Evolutionary conservation across 2,329 filamentous ascomycete genomes (phyloP).

Genomic region (Xylaria sp.): DNA sequence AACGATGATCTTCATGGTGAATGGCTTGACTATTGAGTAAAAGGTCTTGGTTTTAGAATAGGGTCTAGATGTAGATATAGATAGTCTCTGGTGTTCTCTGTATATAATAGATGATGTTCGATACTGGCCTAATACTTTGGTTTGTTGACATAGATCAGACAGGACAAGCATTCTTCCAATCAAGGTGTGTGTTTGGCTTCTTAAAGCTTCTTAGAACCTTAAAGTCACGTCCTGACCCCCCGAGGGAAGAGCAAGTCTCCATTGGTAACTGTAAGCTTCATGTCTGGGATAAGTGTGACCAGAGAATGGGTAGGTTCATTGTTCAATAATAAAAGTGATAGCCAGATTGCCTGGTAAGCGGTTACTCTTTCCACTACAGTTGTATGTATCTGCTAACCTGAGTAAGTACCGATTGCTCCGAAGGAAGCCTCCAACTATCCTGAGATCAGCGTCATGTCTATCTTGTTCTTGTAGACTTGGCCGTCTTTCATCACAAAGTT

Average conservation of each 20-base stretch:
- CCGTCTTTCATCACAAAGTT: conserved; percentile 69
- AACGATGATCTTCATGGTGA: conserved; percentile 65
- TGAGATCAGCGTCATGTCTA: neutral
- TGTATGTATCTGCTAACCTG: neutral
- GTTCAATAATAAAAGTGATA: neutral
- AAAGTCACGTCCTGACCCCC: neutral
- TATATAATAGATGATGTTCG: neutral
- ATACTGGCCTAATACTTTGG: neutral
- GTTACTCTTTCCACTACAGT: neutral
- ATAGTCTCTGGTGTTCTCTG: neutral
- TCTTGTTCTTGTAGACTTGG: conserved; percentile 57
- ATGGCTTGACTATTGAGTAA: neutral
- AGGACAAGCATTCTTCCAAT: neutral
- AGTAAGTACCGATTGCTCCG: neutral
- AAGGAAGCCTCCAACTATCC: neutral
- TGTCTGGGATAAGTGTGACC: neutral
- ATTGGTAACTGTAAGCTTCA: neutral
- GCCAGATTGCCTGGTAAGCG: neutral
- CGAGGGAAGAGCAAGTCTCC: neutral
- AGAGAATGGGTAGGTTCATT: neutral
- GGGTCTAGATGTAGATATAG: neutral
- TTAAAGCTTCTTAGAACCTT: neutral
- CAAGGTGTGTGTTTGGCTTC: neutral
- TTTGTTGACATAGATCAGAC: neutral
- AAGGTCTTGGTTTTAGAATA: neutral